Conservation (phyloP, 2,329 filamentous ascomycete species). For the Cadophora sp. region DNA sequence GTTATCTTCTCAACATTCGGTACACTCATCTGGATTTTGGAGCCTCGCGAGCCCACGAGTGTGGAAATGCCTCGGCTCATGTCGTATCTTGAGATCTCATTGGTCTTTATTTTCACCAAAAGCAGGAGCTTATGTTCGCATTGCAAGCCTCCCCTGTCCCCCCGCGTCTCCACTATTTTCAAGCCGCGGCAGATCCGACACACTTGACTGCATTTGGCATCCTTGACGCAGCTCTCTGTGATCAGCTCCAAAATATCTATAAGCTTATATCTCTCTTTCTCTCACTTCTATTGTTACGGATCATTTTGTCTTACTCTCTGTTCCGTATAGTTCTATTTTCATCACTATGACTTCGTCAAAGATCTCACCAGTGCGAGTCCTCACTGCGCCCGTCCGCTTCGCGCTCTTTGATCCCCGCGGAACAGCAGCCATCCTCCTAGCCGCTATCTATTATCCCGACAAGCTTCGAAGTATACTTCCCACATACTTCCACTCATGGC, state of each 20-base stretch:
- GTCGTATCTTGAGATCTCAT: background rate
- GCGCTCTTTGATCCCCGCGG: constrained; percentile 32
- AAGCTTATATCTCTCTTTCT: background rate
- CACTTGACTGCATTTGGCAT: constrained; percentile 1
- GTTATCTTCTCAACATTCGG: background rate
- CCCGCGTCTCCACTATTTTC: background rate
- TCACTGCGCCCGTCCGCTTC: constrained; percentile 23
- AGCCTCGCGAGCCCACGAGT: background rate
- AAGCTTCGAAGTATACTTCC: constrained; percentile 36
- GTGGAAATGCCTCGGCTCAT: constrained; percentile 16
- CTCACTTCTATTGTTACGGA: background rate
- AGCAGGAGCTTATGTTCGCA: background rate
- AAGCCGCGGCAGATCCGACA: constrained; percentile 11
- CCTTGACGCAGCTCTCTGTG: background rate
- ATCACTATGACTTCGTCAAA: constrained; percentile 17
- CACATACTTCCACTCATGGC: constrained; percentile 23
- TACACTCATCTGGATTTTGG: background rate
- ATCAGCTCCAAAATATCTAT: background rate
- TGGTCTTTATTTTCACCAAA: background rate
- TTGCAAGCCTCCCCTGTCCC: constrained; percentile 2
- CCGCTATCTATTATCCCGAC: constrained; percentile 38
- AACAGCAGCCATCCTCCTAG: constrained; percentile 36
- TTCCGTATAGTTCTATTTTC: no score
- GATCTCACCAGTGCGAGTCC: constrained; percentile 13
- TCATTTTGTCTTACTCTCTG: background rate